phyloP scores from a whole-genome alignment of 345 rosid genomes.

The Hibiscus tridactylites region DNA sequence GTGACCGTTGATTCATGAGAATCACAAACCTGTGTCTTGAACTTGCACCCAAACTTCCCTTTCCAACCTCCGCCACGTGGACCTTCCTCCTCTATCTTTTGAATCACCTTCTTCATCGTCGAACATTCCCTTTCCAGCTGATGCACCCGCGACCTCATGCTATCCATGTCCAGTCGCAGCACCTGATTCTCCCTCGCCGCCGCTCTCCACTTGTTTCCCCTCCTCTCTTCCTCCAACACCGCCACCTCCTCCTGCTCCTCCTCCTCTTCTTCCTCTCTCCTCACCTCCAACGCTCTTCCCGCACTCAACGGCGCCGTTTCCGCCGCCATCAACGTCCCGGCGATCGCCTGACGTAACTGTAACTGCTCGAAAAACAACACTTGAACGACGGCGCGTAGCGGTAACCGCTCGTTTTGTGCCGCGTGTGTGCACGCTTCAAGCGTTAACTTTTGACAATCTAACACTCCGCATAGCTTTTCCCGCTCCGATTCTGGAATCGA shows the following conservation, averaged over 20 bases:
- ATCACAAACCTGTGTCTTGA: constrained; percentile 88
- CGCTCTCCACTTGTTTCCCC: constrained; percentile 49
- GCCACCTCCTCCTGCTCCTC: constrained; percentile 19
- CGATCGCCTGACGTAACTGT: constrained; percentile 84
- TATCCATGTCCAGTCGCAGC: constrained; percentile 90
- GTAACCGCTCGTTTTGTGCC: constrained; percentile 93
- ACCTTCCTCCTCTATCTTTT: constrained; percentile 55
- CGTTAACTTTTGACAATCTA: constrained; percentile 91
- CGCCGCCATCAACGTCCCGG: constrained; percentile 66
- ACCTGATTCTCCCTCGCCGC: constrained; percentile 92
- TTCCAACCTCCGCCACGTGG: constrained; percentile 33
- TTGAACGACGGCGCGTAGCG: constrained; percentile 87
- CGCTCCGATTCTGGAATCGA: constrained; percentile 76
- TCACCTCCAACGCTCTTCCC: constrained; percentile 29
- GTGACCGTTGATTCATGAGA: constrained; percentile 70
- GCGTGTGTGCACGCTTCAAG: constrained; percentile 99
- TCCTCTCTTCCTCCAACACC: constrained; percentile 15
- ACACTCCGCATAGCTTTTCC: constrained; percentile 71
- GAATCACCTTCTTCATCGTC: constrained; percentile 74
- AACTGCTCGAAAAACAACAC: constrained; percentile 95
- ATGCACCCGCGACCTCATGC: constrained; percentile 91
- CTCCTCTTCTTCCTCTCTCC: constrained; percentile 23
- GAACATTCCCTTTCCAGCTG: constrained; percentile 85
- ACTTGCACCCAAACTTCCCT: constrained; percentile 79
- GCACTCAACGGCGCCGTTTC: constrained; percentile 40